Evolutionary conservation across 1,284 basidiomycete species (phyloP).

Genomic region (Uromyces viciae-fabae): DNA sequence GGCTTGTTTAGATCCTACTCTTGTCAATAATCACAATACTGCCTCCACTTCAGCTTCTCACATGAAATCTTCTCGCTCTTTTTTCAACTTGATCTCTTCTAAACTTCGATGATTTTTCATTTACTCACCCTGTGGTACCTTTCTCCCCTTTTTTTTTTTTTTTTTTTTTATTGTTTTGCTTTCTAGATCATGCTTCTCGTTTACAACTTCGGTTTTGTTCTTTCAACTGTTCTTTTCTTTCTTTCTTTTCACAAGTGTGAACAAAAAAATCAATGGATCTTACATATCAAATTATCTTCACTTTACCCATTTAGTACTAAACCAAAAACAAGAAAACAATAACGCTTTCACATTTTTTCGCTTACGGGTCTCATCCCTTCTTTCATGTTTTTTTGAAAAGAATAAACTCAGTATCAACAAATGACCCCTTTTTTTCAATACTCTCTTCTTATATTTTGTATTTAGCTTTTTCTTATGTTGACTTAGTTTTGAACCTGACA

Average conservation of each 20-base stretch:
- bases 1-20: not conserved
- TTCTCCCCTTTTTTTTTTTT: not conserved
- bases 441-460: no score
- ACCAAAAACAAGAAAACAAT: not conserved
- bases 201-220: not conserved
- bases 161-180: not conserved
- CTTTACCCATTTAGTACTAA: not conserved
- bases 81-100: slow-evolving; percentile 7
- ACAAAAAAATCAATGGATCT: not conserved
- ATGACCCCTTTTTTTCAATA: no score
- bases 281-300: not conserved
- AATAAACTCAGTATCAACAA: no score
- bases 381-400: no score
- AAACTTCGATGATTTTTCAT: slow-evolving; percentile 10
- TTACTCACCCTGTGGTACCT: not conserved
- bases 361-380: no score
- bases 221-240: not conserved
- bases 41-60: not conserved
- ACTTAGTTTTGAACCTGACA: no score
- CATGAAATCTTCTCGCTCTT: slow-evolving; percentile 8
- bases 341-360: no score
- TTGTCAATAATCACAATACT: not conserved
- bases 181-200: no score
- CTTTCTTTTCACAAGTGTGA: not conserved
- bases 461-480: no score